phyloP scores from a whole-genome alignment of 2,329 filamentous ascomycete genomes.

The Penicillium nordicum region DNA sequence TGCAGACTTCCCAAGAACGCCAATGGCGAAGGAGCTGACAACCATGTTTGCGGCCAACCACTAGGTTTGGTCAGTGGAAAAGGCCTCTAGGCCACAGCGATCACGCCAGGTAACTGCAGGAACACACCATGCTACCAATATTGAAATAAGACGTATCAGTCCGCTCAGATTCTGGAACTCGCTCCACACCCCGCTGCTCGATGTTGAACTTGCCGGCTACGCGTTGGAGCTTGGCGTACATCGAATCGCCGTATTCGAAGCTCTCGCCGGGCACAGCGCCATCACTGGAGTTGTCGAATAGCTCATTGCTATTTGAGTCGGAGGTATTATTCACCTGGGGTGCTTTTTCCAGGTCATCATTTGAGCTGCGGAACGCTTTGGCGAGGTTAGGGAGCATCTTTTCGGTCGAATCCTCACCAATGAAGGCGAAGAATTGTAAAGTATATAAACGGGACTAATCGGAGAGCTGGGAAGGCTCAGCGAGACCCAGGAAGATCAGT shows the following conservation, averaged over 20 bases:
- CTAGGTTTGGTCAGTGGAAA: conserved; percentile 42
- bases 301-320: conserved; percentile 31
- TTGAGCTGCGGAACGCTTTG: conserved; percentile 20
- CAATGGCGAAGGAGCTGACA: conserved; percentile 72
- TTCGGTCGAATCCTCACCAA: conserved; percentile 12
- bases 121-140: conserved; percentile 66
- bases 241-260: conserved; percentile 55
- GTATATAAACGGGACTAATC: conserved; percentile 2
- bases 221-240: conserved; percentile 59
- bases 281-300: conserved; percentile 16
- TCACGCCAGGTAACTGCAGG: conserved; percentile 10
- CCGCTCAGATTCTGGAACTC: conserved; percentile 67
- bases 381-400: conserved; percentile 13
- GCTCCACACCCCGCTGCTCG: conserved; percentile 72
- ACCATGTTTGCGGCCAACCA: conserved; percentile 79
- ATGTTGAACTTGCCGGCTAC: conserved; percentile 64
- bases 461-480: conserved; percentile 23
- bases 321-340: conserved; percentile 27
- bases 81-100: conserved; percentile 7
- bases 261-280: conserved; percentile 57
- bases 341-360: conserved; percentile 35
- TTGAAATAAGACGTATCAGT: conserved; percentile 63
- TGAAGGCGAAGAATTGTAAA: conserved; percentile 12
- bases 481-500: conserved; percentile 16
- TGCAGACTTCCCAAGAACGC: conserved; percentile 64